These are phyloP conservation scores for Lactifluus echinatus DNA, from an alignment of 768 basidiomycete species.

Conservation along the genomic window DNA sequence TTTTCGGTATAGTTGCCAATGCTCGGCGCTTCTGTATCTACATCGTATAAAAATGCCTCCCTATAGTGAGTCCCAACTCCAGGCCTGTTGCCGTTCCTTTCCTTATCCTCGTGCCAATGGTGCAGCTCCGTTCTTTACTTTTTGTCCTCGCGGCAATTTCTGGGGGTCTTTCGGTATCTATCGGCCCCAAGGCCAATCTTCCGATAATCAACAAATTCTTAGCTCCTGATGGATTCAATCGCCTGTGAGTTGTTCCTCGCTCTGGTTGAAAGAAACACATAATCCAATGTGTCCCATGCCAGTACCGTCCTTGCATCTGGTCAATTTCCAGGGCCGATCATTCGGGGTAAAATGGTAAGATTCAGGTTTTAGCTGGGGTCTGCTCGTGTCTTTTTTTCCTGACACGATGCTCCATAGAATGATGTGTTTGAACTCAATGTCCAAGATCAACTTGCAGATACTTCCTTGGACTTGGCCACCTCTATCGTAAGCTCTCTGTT, in stretches of 20 bases:
- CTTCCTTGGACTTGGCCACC: too few species aligned
- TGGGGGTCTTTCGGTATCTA: slow-evolving; percentile 3
- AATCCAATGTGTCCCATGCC: neutral
- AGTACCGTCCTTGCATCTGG: neutral
- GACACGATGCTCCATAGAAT: neutral
- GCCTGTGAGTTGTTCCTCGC: neutral
- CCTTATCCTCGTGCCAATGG: neutral
- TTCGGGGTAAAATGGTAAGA: neutral
- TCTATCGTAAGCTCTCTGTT: too few species aligned
- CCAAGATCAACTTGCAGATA: too few species aligned
- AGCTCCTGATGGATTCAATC: slow-evolving; percentile 23
- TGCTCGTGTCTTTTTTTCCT: too few species aligned
- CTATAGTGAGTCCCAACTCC: neutral
- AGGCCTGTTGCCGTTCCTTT: neutral
- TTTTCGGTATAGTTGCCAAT: too few species aligned
- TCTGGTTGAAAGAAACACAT: neutral
- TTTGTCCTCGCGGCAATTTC: slow-evolving; percentile 6
- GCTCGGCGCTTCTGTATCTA: too few species aligned
- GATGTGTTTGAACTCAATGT: too few species aligned
- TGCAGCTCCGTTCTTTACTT: neutral
- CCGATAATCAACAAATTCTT: slow-evolving; percentile 19
- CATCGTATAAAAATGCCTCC: slow-evolving; percentile 1
- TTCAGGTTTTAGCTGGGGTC: neutral
- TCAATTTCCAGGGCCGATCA: slow-evolving; percentile 9
- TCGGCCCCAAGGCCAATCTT: slow-evolving; percentile 22